A percentile compares a stretch with the other conserved stretches of the same genome.
phyloP scores from a whole-genome alignment of 2,329 filamentous ascomycete genomes.

The Nemania bipapillata region DNA sequence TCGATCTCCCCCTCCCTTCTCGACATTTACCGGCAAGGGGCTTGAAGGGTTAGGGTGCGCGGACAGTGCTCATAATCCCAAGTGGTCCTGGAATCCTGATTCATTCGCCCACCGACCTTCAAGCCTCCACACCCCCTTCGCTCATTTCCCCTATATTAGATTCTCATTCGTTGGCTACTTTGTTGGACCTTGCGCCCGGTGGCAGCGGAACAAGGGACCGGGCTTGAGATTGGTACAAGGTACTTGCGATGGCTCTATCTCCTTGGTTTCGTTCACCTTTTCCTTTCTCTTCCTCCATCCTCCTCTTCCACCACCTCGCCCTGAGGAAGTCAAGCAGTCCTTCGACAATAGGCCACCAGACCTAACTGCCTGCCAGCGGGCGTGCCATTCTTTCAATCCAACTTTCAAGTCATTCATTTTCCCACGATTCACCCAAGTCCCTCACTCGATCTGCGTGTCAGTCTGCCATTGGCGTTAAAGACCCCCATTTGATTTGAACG shows the following conservation, averaged over 20 bases:
- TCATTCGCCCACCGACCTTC: conserved; percentile 32
- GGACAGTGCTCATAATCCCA: conserved; percentile 41
- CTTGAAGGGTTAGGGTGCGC: neutral
- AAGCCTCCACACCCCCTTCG: conserved; percentile 49
- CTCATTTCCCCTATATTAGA: conserved; percentile 51
- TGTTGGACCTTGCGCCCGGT: conserved; percentile 38
- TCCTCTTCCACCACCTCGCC: conserved; percentile 46
- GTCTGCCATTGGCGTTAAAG: conserved; percentile 40
- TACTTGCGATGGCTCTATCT: conserved; percentile 33
- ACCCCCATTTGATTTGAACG: conserved; percentile 19
- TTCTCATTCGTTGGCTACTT: conserved; percentile 48
- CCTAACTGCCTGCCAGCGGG: conserved; percentile 65
- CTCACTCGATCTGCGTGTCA: conserved; percentile 43
- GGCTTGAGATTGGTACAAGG: conserved; percentile 25
- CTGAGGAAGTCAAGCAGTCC: conserved; percentile 44
- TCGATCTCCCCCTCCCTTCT: neutral
- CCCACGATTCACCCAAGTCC: conserved; percentile 42
- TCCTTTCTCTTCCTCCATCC: conserved; percentile 48
- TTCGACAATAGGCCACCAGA: conserved; percentile 54
- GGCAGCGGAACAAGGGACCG: conserved; percentile 35
- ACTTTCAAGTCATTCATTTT: conserved; percentile 58
- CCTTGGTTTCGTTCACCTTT: conserved; percentile 40
- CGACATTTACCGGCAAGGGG: conserved; percentile 2
- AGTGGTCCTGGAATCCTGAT: conserved; percentile 24
- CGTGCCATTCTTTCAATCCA: conserved; percentile 65